Percentiles rank a stretch among this genome's conserved stretches.
Evolutionary conservation across 75 land plant genomes (phyloP).

Genomic region (Azolla pinnata): DNA sequence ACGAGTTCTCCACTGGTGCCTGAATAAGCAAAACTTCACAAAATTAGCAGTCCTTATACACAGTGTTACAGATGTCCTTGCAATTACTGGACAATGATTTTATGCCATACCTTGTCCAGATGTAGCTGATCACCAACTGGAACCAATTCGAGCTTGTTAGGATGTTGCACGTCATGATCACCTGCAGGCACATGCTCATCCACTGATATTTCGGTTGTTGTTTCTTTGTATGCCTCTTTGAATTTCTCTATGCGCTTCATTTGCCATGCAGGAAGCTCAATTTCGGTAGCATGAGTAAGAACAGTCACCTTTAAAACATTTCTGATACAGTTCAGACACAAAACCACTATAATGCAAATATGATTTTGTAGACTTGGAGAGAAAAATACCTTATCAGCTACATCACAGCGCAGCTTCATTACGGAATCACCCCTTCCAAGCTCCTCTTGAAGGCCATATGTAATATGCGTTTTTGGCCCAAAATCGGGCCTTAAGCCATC

Average conservation of each 20-base stretch:
- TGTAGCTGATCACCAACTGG: too few relatives aligned
- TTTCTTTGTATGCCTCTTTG: conserved; percentile 8
- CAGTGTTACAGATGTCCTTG: too few relatives aligned
- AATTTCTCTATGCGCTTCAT: conserved; percentile 15
- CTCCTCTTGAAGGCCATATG: conserved; percentile 70
- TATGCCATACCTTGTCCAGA: too few relatives aligned
- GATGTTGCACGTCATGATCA: too few relatives aligned
- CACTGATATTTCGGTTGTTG: conserved; percentile 2
- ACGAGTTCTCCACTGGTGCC: too few relatives aligned
- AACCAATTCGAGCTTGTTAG: too few relatives aligned
- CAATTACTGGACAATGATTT: too few relatives aligned
- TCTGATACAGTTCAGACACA: too few relatives aligned
- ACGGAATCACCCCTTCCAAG: conserved; percentile 93
- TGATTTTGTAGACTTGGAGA: background rate
- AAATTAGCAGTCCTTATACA: too few relatives aligned
- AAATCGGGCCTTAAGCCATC: conserved; percentile 56
- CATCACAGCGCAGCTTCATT: conserved; percentile 86
- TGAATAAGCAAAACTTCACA: too few relatives aligned
- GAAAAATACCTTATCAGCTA: conserved; percentile 72
- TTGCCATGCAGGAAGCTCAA: conserved; percentile 22
- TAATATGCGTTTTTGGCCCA: conserved; percentile 87
- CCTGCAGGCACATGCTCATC: background rate
- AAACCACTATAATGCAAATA: background rate
- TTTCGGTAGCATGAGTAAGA: conserved; percentile 51
- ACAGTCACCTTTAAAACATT: conserved; percentile 91